These are phyloP conservation scores for Kwoniella sp. DNA, from an alignment of 768 basidiomycete species.

Conservation along the genomic window DNA sequence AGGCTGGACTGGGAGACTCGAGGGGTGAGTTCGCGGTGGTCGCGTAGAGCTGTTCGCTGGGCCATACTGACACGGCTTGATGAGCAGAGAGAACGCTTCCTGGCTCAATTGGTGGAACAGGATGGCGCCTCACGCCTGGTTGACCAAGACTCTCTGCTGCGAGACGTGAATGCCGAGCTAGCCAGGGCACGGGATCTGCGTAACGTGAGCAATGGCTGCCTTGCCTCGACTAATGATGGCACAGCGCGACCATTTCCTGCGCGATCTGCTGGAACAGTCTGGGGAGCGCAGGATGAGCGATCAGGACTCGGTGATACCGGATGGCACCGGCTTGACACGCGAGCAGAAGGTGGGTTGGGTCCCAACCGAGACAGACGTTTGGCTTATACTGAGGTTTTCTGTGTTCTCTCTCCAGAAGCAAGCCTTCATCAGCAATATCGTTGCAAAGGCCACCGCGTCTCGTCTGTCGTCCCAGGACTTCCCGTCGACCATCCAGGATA, in stretches of 20 bases:
- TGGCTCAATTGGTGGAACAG: constrained; percentile 17
- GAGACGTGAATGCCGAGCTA: constrained; percentile 20
- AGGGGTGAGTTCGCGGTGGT: constrained; percentile 17
- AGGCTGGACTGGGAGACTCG: constrained; percentile 14
- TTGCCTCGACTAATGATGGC: not conserved
- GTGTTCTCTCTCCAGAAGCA: constrained; percentile 4
- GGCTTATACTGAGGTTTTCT: no score
- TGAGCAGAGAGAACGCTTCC: constrained; percentile 20
- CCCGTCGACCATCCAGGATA: constrained; percentile 8
- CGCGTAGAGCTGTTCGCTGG: not conserved
- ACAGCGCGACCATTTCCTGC: constrained; percentile 31
- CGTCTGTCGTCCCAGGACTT: constrained; percentile 26
- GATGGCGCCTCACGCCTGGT: constrained; percentile 15
- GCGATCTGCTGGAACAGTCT: constrained; percentile 31
- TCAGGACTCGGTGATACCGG: constrained; percentile 27
- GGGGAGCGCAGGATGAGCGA: constrained; percentile 17
- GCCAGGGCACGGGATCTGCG: constrained; percentile 32
- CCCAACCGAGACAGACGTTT: no score
- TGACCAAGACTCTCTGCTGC: constrained; percentile 22
- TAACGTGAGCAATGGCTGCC: constrained; percentile 20
- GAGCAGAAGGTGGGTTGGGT: no score
- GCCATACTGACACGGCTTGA: not conserved
- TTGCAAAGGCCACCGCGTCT: constrained; percentile 13
- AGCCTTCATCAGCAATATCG: constrained; percentile 3
- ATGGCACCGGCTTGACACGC: no score